Evolutionary conservation across 1,139 yeast genomes (phyloP), one percentile per base, ranked within the genome.

Genomic region (Yamadazyma dushanensis): DNA sequence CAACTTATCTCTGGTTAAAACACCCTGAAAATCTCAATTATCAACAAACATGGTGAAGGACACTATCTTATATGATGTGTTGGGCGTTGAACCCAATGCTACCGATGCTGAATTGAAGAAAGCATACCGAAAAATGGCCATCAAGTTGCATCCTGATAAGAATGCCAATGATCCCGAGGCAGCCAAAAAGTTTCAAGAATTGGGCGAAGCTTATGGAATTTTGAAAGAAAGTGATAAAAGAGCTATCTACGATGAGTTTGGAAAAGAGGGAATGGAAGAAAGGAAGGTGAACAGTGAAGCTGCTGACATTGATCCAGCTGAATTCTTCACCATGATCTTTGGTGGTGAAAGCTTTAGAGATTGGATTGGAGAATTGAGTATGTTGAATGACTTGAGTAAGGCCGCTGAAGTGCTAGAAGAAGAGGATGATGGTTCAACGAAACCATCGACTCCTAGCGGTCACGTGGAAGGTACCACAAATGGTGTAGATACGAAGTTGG

Each of bases 61-160:
- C 53, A 87, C 96, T 0, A 75, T 77, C 18, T 92, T 89, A 62
- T 92, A 92, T 67, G 97, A 92, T 53, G 61, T 80, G 24, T 70
- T 90, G 49, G 96, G 94, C 34, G 95, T 90, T 28, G 63, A 83
- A 11, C 79, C 85, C 32, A 74, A 74, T 35, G 97, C 97, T 26
- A 69, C 78, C 19, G 96, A 86, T 34, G 65, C 75, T 24, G 95
- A 90, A 63, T 80, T 92, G 64, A 92, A 90, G 64, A 92, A 92
- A 64, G 97, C 97, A 3, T 92, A 92, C 72, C 79, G 97, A 69
- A 80, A 86, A 53, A 79, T 84, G 41, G 98, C 98, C 14, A 76
- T 92, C 54, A 89, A 84, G 57, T 83, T 80, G 64, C 98, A 92
- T 61, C 98, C 98, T 34, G 99, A 92, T 65, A 92, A 92, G 73